Evolutionary conservation across 2,329 filamentous ascomycete species (phyloP).

Genomic region (Diplodia sapinea): DNA sequence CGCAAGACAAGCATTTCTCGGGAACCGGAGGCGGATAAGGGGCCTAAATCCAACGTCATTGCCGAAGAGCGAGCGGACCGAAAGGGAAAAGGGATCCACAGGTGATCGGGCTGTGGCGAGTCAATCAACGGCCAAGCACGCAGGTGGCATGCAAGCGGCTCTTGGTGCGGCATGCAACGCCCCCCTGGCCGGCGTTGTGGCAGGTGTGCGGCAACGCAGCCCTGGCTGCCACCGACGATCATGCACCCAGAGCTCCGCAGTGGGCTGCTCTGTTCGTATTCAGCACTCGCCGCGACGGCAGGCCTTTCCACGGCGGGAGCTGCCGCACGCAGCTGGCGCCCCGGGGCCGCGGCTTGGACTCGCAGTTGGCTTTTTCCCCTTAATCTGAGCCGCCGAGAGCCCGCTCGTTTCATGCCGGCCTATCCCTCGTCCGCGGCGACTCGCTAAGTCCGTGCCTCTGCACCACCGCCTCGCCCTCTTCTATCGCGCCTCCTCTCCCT

Average conservation of each 20-base stretch:
- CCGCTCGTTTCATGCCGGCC: constrained; percentile 28
- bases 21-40: constrained; percentile 27
- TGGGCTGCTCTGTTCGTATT: constrained; percentile 21
- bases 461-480: constrained; percentile 25
- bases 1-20: constrained; percentile 28
- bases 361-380: constrained; percentile 22
- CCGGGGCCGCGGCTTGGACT: constrained; percentile 8
- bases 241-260: constrained; percentile 3
- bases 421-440: constrained; percentile 20
- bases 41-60: constrained; percentile 28
- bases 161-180: constrained; percentile 21
- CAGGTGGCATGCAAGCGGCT: background rate
- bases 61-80: constrained; percentile 5
- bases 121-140: background rate
- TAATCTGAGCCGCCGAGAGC: constrained; percentile 27
- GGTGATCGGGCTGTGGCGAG: constrained; percentile 21
- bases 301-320: constrained; percentile 24
- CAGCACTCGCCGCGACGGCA: constrained; percentile 17
- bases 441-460: constrained; percentile 21
- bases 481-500: constrained; percentile 27
- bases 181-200: constrained; percentile 11
- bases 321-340: constrained; percentile 16
- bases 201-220: background rate
- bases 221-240: constrained; percentile 1
- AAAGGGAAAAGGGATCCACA: constrained; percentile 21